These are phyloP conservation scores for Periglandula ipomoeae DNA, from an alignment of 2,329 filamentous ascomycete genomes.

Conservation along the genomic window DNA sequence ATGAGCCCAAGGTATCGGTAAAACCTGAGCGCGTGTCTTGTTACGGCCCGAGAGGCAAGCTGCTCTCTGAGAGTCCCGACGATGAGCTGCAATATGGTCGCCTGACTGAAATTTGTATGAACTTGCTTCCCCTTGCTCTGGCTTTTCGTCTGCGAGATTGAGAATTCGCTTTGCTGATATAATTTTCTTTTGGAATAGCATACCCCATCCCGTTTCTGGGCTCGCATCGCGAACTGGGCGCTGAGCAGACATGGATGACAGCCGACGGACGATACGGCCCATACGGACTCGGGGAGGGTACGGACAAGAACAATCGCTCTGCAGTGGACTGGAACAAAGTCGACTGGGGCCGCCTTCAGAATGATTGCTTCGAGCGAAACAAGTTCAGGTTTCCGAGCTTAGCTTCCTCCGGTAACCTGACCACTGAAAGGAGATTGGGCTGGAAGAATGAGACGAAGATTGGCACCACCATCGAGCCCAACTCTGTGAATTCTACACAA, in stretches of 20 bases:
- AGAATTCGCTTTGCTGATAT: not conserved
- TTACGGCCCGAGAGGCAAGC: not conserved
- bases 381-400: not conserved
- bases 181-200: conserved; percentile 9
- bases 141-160: not conserved
- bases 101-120: not conserved
- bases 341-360: conserved; percentile 1
- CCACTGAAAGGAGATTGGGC: not conserved
- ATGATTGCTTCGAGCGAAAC: not conserved
- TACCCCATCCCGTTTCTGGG: conserved; percentile 23
- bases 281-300: conserved; percentile 21
- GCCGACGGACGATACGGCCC: conserved; percentile 18
- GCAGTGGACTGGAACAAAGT: conserved; percentile 20
- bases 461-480: not conserved
- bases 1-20: too few species aligned
- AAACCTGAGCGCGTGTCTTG: not conserved
- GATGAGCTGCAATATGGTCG: not conserved
- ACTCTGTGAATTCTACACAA: conserved; percentile 13
- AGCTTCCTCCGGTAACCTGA: not conserved
- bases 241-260: conserved; percentile 22
- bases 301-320: conserved; percentile 14
- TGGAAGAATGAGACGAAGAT: not conserved
- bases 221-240: conserved; percentile 20
- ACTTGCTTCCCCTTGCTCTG: not conserved
- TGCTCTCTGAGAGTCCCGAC: not conserved